phyloP scores from a whole-genome alignment of 208 protist genomes.

The Porcisia deanei region DNA sequence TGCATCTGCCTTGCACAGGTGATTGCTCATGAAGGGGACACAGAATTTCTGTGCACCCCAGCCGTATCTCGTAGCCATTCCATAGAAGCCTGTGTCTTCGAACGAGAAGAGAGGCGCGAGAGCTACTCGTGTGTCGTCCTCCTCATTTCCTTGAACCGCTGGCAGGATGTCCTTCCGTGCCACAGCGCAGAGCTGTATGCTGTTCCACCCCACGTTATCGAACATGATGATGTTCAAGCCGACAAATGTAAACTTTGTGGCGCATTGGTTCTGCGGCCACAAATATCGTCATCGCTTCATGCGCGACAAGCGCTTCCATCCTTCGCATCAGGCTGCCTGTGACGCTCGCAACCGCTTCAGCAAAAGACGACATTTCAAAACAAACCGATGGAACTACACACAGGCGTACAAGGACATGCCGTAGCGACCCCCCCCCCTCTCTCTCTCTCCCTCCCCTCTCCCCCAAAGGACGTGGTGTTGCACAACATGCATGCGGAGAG shows the following conservation, averaged over 20 bases:
- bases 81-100: not conserved
- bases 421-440: slow-evolving; percentile 15
- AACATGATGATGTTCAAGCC: slow-evolving; percentile 46
- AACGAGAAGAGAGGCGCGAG: not conserved
- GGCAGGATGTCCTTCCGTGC: slow-evolving; percentile 19
- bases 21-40: not conserved
- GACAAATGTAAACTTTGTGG: slow-evolving; percentile 59
- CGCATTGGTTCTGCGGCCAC: slow-evolving; percentile 89
- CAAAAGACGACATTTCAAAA: slow-evolving; percentile 85
- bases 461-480: not conserved
- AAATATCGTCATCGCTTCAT: slow-evolving; percentile 87
- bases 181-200: slow-evolving; percentile 23
- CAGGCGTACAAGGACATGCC: slow-evolving; percentile 93
- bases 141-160: not conserved
- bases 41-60: not conserved
- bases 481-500: not conserved
- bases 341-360: slow-evolving; percentile 85
- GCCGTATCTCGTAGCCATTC: not conserved
- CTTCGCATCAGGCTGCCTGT: slow-evolving; percentile 68
- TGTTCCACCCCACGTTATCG: slow-evolving; percentile 35
- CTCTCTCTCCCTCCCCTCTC: not conserved
- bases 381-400: slow-evolving; percentile 91
- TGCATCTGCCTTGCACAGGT: not conserved
- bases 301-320: slow-evolving; percentile 90
- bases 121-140: not conserved